Evolutionary conservation across 768 basidiomycete genomes (phyloP), one percentile per base, ranked within the genome.

Genomic region (Hygrophorus pudorinus): DNA sequence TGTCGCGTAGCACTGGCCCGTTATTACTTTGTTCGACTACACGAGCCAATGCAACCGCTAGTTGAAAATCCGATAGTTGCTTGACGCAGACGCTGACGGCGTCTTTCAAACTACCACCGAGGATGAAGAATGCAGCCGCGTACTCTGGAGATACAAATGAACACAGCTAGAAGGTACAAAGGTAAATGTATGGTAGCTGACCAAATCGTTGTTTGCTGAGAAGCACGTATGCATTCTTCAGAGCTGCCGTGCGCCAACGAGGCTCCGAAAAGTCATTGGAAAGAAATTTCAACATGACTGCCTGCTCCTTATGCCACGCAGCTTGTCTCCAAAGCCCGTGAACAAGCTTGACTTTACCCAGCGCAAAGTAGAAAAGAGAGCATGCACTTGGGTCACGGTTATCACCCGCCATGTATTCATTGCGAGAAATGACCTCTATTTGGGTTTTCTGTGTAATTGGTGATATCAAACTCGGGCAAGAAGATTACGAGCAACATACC

Each of bases 291-390:
- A 99, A 70, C 91, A 90, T 98, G 42, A 79, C 55, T 4, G 70
- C 54, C 53, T 96, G 91, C 52, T 98, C 96, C 51, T 78, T 85
- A 53, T 98, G 93, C 77, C 91, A 92, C 1, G 78, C 78, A 1
- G 92, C 89, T 58, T 98, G 96, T 54, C 88, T 76, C 96, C 96
- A 99, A 10, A 99, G 70, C 5, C 92, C 90, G 49, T 91, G 86
- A 0, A 99, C 91, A 8, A 97, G 73, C 55, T 90, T 91, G 46
- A 77, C 73, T 58, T 97, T 98, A 11, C 90, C 86, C 10, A 99
- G 65, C 2, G 96, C 93, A 53, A 99, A 96, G 62, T 97, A 99
- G 60, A 85, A 87, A 34, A 99, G 67, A 5, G 88, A 92, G 54
- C 92, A 93, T 5, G 78, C 65, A 4, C 82, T 84, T 5, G 96